Evolutionary conservation across 83 land plant species (phyloP), one percentile per base, ranked within the genome.

Genomic region (Picea mariana): DNA sequence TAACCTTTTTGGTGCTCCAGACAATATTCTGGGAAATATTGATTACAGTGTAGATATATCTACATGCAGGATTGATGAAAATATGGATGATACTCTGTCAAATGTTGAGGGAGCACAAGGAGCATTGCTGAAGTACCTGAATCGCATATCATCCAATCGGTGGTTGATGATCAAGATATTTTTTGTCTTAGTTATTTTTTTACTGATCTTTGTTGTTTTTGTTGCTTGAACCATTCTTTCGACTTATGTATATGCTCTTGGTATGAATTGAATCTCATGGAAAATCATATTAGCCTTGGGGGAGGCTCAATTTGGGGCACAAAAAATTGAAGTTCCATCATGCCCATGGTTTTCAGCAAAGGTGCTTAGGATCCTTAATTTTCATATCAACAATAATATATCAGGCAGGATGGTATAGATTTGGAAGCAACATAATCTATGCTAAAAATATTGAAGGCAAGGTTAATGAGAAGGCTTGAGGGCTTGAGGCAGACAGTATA

Each of bases 51-150:
- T 8, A 6, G 27, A 42, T 40, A 49, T 85, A 58, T 20, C 85
- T 27, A 59, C 44, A 38, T 59, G 80, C 80, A 96, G 98, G 92
- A 96, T 96, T 79, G 98, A 96, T 66, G 98, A 94, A 85, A 94
- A 96, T 85, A 94, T 96, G 93, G 98, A 96, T 47, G 97, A 96
- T 61, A 92, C 98, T 17, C 47, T 96, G 80, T 88, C 87, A 44
- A 96, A 96, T 84, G 97, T 96, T 62, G 98, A 96, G 80, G 97
- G 95, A 49, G 98, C 98, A 40, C 98, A 96, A 79, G 93, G 93
- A 62, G 87, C 86, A 15, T 83, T 96, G 82, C 81, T 92, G 31
- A 94, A 89, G 86, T 94, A 96, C 77, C 91, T 96, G 31, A 92
- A 91, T 75, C 79, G 98, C 66, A 92, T 96, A 78, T 94, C 98